Evolutionary conservation across 164 flowering plant species (phyloP).

Genomic region (Taxillus chinensis): DNA sequence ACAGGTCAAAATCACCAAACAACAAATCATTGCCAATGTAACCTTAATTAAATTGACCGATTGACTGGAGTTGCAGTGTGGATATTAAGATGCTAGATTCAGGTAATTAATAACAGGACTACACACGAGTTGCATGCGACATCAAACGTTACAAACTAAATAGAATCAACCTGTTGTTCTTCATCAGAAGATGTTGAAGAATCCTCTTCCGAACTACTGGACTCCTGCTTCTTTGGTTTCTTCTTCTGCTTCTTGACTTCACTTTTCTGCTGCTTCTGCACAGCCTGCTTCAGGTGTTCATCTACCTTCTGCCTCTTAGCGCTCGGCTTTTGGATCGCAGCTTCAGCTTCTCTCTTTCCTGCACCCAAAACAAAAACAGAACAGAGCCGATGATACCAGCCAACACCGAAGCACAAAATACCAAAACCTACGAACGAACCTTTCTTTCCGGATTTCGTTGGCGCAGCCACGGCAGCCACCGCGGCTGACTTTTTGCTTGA

Average conservation of each 20-base stretch:
- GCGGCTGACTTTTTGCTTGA: no score
- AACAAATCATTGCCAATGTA: no score
- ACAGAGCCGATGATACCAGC: neutral
- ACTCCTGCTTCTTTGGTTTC: neutral
- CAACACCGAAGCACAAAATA: neutral
- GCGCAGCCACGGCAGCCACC: neutral
- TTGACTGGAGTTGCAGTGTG: no score
- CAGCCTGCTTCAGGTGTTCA: neutral
- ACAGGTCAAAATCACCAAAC: no score
- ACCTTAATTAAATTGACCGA: no score
- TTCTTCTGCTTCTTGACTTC: neutral
- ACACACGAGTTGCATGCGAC: no score
- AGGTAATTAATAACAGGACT: no score
- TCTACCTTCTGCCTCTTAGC: neutral
- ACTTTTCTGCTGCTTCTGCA: neutral
- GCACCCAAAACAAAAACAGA: neutral
- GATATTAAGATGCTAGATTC: no score
- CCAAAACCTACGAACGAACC: neutral
- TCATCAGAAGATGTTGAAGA: neutral
- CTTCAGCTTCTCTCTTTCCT: neutral
- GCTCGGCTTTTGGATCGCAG: neutral
- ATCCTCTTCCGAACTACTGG: neutral
- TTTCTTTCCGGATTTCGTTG: neutral
- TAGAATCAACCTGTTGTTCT: neutral
- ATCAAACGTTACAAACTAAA: neutral